Percentiles rank a stretch among this genome's conserved stretches.
Evolutionary conservation across 306 rosid genomes (phyloP).

Genomic region (Elaeagnus macrophylla): DNA sequence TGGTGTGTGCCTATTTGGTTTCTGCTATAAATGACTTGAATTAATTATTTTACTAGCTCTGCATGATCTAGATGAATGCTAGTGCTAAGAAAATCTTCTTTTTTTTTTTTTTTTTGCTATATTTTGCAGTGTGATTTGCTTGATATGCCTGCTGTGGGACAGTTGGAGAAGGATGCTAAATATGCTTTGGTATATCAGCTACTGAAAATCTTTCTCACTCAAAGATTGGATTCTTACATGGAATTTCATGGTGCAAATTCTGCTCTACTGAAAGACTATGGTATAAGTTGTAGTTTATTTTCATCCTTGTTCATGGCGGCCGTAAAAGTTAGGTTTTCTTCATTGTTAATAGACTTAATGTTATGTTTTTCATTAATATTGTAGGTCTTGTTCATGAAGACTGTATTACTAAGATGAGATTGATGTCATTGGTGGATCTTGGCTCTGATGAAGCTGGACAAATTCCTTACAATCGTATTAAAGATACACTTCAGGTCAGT

Average conservation of each 20-base stretch:
- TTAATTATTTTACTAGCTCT: no score
- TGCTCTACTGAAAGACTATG: conserved; percentile 49
- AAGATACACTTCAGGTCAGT: conserved; percentile 62
- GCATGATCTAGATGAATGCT: no score
- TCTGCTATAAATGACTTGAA: no score
- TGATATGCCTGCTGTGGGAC: conserved; percentile 68
- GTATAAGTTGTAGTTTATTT: conserved; percentile 28
- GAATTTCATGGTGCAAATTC: conserved; percentile 75
- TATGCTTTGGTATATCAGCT: conserved; percentile 70
- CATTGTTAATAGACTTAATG: not conserved
- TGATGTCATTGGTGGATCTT: conserved; percentile 83
- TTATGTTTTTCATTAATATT: conserved; percentile 12
- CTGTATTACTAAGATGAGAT: conserved; percentile 68
- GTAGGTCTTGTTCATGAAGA: conserved; percentile 85
- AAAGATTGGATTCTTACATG: conserved; percentile 78
- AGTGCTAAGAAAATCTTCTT: no score
- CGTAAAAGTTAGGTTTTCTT: conserved; percentile 3
- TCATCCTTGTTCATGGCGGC: not conserved
- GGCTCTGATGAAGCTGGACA: conserved; percentile 55
- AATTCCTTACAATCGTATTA: conserved; percentile 63
- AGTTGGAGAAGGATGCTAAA: conserved; percentile 84
- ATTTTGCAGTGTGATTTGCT: conserved; percentile 77
- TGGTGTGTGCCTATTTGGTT: no score
- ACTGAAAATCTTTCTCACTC: conserved; percentile 68
- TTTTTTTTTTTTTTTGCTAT: conserved; percentile 8